These are phyloP conservation scores for Gossypium arboreum DNA, from an alignment of 345 rosid species.

Conservation along the genomic window DNA sequence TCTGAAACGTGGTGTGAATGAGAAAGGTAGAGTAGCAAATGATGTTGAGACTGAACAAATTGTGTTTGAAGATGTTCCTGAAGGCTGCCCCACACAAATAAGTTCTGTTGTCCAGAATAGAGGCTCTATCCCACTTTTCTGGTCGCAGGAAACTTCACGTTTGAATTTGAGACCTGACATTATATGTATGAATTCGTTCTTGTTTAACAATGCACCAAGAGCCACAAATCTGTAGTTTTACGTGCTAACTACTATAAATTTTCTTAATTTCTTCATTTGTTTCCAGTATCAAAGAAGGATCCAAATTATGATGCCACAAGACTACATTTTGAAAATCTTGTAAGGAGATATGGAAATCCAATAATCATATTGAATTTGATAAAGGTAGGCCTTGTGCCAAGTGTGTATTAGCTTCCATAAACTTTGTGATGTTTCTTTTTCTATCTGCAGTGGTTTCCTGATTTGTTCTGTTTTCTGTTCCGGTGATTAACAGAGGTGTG, in stretches of 20 bases:
- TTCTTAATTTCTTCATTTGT: slow-evolving; percentile 27
- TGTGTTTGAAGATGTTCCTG: slow-evolving; percentile 74
- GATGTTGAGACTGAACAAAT: slow-evolving; percentile 99
- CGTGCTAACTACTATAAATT: neutral
- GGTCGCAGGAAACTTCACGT: slow-evolving; percentile 97
- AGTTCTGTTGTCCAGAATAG: slow-evolving; percentile 94
- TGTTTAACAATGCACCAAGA: slow-evolving; percentile 1
- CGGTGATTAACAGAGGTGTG: slow-evolving; percentile 51
- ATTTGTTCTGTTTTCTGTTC: slow-evolving; percentile 18
- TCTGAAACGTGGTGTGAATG: slow-evolving; percentile 88
- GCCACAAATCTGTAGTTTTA: neutral
- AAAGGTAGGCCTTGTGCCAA: slow-evolving; percentile 49
- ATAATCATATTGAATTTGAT: slow-evolving; percentile 79
- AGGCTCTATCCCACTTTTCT: slow-evolving; percentile 95
- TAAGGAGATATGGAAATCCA: slow-evolving; percentile 90
- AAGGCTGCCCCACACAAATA: slow-evolving; percentile 52
- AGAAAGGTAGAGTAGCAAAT: slow-evolving; percentile 95
- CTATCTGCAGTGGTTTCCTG: slow-evolving; percentile 14
- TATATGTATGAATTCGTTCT: slow-evolving; percentile 51
- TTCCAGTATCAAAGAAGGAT: slow-evolving; percentile 76
- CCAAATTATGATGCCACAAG: slow-evolving; percentile 70
- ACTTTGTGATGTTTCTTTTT: neutral
- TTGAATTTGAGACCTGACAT: slow-evolving; percentile 87
- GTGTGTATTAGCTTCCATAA: neutral
- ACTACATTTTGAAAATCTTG: slow-evolving; percentile 91